A percentile compares a stretch with the other conserved stretches of the same genome.
Conservation (phyloP, 148 eudicot genomes). For the Fallopia convolvulus region DNA sequence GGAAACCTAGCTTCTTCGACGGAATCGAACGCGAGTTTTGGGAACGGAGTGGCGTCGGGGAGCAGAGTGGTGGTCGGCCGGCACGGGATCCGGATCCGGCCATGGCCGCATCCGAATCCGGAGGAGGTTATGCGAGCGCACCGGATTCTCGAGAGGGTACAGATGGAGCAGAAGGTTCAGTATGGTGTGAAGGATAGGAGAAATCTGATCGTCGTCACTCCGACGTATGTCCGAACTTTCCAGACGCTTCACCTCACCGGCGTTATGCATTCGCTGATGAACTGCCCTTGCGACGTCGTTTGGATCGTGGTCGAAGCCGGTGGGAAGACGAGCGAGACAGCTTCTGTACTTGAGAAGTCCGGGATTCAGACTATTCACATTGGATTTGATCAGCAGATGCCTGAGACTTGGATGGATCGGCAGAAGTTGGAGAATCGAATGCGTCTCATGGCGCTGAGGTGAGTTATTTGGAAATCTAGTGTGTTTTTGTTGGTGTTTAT, state of each 20-base stretch:
- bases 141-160: slow-evolving; percentile 68
- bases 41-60: slow-evolving; percentile 13
- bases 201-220: slow-evolving; percentile 62
- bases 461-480: not conserved
- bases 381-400: slow-evolving; percentile 58
- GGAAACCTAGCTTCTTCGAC: not conserved
- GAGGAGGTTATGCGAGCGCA: slow-evolving; percentile 87
- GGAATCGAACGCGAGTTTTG: slow-evolving; percentile 22
- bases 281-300: slow-evolving; percentile 54
- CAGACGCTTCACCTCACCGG: slow-evolving; percentile 84
- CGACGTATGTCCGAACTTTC: slow-evolving; percentile 87
- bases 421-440: slow-evolving; percentile 59
- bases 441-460: slow-evolving; percentile 78
- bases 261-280: slow-evolving; percentile 94
- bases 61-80: slow-evolving; percentile 82
- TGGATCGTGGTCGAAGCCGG: slow-evolving; percentile 98
- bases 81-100: slow-evolving; percentile 83
- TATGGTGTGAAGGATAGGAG: slow-evolving; percentile 74
- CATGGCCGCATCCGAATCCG: slow-evolving; percentile 97
- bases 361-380: slow-evolving; percentile 49
- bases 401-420: slow-evolving; percentile 65
- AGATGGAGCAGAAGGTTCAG: slow-evolving; percentile 75
- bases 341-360: slow-evolving; percentile 48
- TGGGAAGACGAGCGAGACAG: slow-evolving; percentile 71
- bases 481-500: not conserved